These are phyloP conservation scores for Aspergillus sp. DNA, from an alignment of 2,329 filamentous ascomycete species.

Conservation along the genomic window DNA sequence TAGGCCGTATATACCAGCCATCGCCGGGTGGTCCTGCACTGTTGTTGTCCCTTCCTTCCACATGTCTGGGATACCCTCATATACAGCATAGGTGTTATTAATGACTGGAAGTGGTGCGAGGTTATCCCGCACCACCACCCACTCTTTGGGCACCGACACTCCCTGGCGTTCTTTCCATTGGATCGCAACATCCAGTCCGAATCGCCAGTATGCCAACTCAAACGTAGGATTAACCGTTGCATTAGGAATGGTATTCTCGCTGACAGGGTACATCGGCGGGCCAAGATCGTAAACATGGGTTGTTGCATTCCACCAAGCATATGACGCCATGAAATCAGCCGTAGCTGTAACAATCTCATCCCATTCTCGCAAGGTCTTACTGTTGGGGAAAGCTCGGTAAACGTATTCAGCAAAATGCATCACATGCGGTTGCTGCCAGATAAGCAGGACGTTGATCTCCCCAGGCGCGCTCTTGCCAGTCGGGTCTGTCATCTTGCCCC, in stretches of 20 bases:
- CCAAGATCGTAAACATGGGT: conserved; percentile 56
- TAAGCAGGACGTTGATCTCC: conserved; percentile 60
- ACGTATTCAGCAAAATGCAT: conserved; percentile 62
- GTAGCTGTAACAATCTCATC: conserved; percentile 51
- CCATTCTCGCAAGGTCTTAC: conserved; percentile 48
- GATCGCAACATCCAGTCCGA: conserved; percentile 56
- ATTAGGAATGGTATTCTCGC: conserved; percentile 61
- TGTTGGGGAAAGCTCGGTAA: conserved; percentile 48
- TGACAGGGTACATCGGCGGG: conserved; percentile 53
- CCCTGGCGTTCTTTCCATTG: conserved; percentile 53
- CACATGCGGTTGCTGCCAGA: conserved; percentile 64
- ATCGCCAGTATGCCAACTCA: conserved; percentile 62
- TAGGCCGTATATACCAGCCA: conserved; percentile 48
- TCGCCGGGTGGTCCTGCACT: conserved; percentile 46
- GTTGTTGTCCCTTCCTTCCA: conserved; percentile 33
- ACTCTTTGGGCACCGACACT: conserved; percentile 45
- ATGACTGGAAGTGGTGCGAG: conserved; percentile 55
- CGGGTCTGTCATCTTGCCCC: conserved; percentile 60
- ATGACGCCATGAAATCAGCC: conserved; percentile 62
- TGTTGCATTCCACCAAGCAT: conserved; percentile 55
- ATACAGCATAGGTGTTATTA: conserved; percentile 54
- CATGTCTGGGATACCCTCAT: conserved; percentile 52
- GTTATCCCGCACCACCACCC: conserved; percentile 52
- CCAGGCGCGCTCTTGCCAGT: conserved; percentile 57
- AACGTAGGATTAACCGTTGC: conserved; percentile 59